These are phyloP conservation scores for Bolboschoenoplectus hybrid DNA, from an alignment of 202 grass and related monocot species.

Conservation along the genomic window DNA sequence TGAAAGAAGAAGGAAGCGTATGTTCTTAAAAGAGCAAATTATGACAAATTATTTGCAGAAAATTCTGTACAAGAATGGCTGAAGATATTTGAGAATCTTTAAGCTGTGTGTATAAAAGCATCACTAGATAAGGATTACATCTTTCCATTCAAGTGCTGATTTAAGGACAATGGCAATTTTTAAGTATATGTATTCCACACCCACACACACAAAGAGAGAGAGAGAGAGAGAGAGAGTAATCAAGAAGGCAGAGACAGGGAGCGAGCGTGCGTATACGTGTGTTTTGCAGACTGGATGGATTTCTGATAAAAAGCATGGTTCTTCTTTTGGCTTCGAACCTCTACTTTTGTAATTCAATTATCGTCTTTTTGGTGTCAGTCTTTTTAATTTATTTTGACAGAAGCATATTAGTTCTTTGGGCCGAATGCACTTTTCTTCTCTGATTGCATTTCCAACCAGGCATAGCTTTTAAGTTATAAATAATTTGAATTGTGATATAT, in stretches of 20 bases:
- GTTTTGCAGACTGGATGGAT: too few species aligned
- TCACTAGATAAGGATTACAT: neutral
- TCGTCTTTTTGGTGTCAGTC: neutral
- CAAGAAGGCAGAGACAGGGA: too few species aligned
- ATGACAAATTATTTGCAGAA: neutral
- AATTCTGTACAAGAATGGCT: neutral
- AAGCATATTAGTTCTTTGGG: neutral
- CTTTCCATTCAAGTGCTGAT: neutral
- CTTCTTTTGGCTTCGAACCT: too few species aligned
- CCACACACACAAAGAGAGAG: too few species aligned
- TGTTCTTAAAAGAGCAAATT: neutral
- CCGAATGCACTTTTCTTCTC: neutral
- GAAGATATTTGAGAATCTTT: neutral
- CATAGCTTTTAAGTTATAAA: constrained; percentile 26
- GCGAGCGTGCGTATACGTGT: too few species aligned
- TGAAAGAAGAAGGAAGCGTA: neutral
- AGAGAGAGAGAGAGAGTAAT: too few species aligned
- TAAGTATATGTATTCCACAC: neutral
- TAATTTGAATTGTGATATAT: constrained; percentile 41
- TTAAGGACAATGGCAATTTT: neutral
- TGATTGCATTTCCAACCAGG: neutral
- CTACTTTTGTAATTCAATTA: neutral
- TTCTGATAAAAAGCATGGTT: too few species aligned
- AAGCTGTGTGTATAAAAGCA: neutral
- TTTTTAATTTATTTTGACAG: neutral